A percentile compares a stretch with the other conserved stretches of the same genome.
These are phyloP conservation scores for Ogataea paradorogensis DNA, from an alignment of 805 yeast species.

Conservation along the genomic window DNA sequence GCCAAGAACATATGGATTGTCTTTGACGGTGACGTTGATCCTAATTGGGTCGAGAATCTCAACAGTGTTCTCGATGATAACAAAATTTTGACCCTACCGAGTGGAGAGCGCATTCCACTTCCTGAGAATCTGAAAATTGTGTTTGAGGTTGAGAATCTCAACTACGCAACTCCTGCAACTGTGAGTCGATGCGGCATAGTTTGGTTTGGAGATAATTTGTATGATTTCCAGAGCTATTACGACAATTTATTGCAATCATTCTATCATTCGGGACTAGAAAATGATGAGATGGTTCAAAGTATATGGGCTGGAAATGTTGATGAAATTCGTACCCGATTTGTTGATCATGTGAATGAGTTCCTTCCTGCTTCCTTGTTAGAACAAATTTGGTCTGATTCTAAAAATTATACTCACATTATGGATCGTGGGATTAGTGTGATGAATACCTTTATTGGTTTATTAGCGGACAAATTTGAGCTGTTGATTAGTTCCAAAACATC, in stretches of 20 bases:
- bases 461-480: conserved; percentile 36
- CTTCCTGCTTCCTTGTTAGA: conserved; percentile 17
- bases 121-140: conserved; percentile 62
- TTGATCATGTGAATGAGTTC: conserved; percentile 2
- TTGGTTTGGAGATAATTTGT: conserved; percentile 50
- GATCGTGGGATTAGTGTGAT: conserved; percentile 39
- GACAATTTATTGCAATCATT: conserved; percentile 15
- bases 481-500: conserved; percentile 26
- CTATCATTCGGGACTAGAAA: conserved; percentile 4
- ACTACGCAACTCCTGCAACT: conserved; percentile 83
- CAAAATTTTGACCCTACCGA: conserved; percentile 74
- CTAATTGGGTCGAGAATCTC: conserved; percentile 87
- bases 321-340: conserved; percentile 7
- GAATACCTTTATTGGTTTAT: conserved; percentile 38
- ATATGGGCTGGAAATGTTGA: background rate
- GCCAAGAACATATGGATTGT: conserved; percentile 66
- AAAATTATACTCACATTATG: conserved; percentile 49
- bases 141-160: conserved; percentile 71
- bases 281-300: conserved; percentile 14
- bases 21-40: conserved; percentile 92
- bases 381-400: conserved; percentile 28
- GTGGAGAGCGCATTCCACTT: conserved; percentile 77
- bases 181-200: conserved; percentile 90
- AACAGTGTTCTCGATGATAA: conserved; percentile 93
- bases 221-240: conserved; percentile 11